phyloP scores from a whole-genome alignment of 139 green algal genomes.

The Haematococcus sp. region DNA sequence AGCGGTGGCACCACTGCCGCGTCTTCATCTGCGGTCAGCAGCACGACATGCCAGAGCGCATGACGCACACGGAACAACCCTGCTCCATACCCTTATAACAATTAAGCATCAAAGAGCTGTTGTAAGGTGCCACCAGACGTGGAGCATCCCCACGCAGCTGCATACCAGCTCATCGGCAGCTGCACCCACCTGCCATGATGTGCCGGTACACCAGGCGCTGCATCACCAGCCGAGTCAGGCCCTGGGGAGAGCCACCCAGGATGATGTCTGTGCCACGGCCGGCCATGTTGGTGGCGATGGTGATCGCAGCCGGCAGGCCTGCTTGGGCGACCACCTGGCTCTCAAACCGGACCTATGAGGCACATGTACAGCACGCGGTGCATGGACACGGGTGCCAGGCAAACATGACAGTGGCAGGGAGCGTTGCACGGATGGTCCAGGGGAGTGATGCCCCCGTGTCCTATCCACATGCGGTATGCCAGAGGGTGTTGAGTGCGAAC shows the following conservation, averaged over 20 bases:
- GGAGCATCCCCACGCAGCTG: neutral
- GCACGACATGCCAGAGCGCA: neutral
- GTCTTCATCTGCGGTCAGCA: conserved; percentile 9
- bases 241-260: conserved; percentile 79
- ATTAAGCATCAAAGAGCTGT: too few species aligned
- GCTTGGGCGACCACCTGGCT: conserved; percentile 77
- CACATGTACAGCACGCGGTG: too few species aligned
- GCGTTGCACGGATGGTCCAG: too few species aligned
- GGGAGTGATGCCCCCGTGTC: too few species aligned
- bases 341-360: conserved; percentile 51
- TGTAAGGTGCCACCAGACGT: neutral
- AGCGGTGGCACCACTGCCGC: neutral
- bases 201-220: conserved; percentile 42
- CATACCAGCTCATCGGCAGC: neutral
- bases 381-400: too few species aligned
- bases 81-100: too few species aligned
- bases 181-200: conserved; percentile 16
- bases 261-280: conserved; percentile 98
- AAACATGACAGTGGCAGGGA: too few species aligned
- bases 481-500: too few species aligned
- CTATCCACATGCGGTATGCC: too few species aligned
- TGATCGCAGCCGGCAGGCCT: conserved; percentile 82
- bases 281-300: conserved; percentile 99
- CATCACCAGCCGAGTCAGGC: conserved; percentile 43
- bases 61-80: neutral